phyloP scores from a whole-genome alignment of 768 basidiomycete genomes.

The Suillus fuscotomentosus region DNA sequence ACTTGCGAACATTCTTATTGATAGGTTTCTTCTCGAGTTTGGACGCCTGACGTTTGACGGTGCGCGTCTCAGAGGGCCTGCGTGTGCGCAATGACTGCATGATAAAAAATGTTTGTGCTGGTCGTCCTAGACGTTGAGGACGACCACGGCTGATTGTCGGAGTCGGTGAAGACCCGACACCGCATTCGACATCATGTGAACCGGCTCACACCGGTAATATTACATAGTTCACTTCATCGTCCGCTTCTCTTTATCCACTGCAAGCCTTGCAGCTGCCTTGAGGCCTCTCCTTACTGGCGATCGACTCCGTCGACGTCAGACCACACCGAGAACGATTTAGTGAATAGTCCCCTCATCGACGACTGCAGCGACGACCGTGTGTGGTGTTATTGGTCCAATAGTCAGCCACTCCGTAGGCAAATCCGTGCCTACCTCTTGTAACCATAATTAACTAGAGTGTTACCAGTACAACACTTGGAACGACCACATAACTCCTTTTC shows the following conservation, averaged over 20 bases:
- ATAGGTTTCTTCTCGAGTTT: conserved; percentile 27
- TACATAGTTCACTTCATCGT: neutral
- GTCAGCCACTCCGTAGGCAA: neutral
- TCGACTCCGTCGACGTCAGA: conserved; percentile 4
- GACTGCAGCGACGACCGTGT: neutral
- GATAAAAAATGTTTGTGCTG: neutral
- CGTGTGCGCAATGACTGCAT: conserved; percentile 60
- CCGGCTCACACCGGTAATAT: neutral
- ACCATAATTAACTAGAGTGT: conserved; percentile 1
- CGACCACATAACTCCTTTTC: neutral
- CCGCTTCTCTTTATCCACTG: neutral
- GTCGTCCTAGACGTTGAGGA: neutral
- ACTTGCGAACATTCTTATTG: conserved; percentile 46
- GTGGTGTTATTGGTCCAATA: conserved; percentile 1
- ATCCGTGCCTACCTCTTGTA: neutral
- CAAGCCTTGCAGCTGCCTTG: neutral
- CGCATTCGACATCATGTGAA: neutral
- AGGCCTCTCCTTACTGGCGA: conserved; percentile 1
- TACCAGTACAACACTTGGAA: neutral
- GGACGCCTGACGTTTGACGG: conserved; percentile 30
- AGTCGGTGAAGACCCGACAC: neutral
- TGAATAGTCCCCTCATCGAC: neutral
- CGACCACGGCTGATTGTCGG: neutral
- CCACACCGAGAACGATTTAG: neutral
- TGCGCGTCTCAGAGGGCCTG: conserved; percentile 45